phyloP scores from a whole-genome alignment of 169 alveolate genomes.

The Ichthyophthirius multifiliis region DNA sequence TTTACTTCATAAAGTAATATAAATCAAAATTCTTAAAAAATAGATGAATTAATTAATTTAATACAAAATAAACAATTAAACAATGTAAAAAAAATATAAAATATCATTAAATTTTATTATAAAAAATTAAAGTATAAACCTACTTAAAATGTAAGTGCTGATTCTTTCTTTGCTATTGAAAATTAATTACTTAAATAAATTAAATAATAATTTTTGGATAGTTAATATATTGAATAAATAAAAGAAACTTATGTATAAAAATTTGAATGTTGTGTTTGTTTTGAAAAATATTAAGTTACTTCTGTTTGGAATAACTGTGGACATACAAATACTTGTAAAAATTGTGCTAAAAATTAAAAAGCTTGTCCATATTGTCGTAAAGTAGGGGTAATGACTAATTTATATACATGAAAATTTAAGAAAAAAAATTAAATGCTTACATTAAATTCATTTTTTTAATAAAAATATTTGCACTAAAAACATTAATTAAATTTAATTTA shows the following conservation, averaged over 20 bases:
- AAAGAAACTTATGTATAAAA: background rate
- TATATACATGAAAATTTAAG: background rate
- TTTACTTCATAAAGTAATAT: background rate
- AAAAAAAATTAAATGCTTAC: background rate
- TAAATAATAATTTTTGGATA: background rate
- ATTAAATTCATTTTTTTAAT: too few relatives aligned
- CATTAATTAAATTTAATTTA: too few relatives aligned
- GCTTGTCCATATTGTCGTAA: background rate
- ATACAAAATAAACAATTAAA: background rate
- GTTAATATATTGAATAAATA: background rate
- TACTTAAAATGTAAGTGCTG: background rate
- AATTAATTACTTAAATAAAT: background rate
- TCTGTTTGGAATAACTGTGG: background rate
- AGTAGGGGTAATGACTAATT: background rate
- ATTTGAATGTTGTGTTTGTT: constrained; percentile 1
- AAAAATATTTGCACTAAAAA: too few relatives aligned
- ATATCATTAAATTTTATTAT: too few relatives aligned
- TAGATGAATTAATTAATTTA: background rate
- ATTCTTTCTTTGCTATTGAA: background rate
- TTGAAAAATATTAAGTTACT: background rate
- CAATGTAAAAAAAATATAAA: background rate
- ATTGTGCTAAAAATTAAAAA: background rate
- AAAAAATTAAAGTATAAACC: too few relatives aligned
- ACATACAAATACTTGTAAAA: background rate
- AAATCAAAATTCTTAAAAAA: background rate